Conservation (phyloP, 805 yeast genomes). For the Candida pseudoglaebosa region DNA sequence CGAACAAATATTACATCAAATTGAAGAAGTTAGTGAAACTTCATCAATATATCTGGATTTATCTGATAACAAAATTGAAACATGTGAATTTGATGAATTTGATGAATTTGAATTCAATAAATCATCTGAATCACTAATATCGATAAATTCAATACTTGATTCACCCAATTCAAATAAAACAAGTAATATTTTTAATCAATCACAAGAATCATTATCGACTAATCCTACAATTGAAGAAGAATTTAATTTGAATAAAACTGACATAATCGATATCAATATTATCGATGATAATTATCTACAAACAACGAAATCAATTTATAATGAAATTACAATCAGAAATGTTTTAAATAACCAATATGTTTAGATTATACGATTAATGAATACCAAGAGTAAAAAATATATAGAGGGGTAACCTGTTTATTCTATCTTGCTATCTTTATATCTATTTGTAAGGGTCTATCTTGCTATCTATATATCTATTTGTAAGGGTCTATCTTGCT, state of each 20-base stretch:
- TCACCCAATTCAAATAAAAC: constrained; percentile 6
- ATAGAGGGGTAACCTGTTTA: too few species aligned
- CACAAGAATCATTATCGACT: constrained; percentile 31
- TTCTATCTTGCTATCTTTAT: too few species aligned
- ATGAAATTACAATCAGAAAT: background rate
- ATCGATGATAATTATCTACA: constrained; percentile 2
- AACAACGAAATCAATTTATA: too few species aligned
- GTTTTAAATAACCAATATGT: background rate
- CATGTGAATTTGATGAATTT: constrained; percentile 1
- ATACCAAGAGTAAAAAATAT: too few species aligned
- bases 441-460: too few species aligned
- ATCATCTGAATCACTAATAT: constrained; percentile 4
- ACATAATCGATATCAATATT: background rate
- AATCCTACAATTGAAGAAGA: constrained; percentile 20
- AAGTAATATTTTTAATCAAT: constrained; percentile 18
- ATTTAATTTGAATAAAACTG: background rate
- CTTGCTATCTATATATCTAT: too few species aligned
- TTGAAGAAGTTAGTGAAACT: background rate
- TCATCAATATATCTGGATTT: background rate
- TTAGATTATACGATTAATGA: background rate
- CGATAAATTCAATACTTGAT: background rate
- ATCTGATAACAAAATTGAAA: background rate
- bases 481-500: too few species aligned
- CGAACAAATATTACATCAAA: background rate
- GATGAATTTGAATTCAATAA: constrained; percentile 8